phyloP scores from a whole-genome alignment of 164 flowering plant genomes.

The Tetracentron sinense region DNA sequence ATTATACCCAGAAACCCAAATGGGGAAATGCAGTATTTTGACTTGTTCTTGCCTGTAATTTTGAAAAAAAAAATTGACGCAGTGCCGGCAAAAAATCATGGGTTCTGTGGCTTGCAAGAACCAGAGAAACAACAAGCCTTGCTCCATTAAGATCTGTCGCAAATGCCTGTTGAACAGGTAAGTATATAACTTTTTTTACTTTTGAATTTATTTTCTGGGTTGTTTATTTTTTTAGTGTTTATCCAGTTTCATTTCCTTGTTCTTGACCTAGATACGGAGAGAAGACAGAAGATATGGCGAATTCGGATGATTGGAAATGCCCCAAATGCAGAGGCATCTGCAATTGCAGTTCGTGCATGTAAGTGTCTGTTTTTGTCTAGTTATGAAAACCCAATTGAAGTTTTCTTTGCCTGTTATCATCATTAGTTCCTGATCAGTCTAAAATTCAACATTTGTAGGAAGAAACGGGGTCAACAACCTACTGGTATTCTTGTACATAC shows the following conservation, averaged over 20 bases:
- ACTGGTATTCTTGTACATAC: slow-evolving; percentile 61
- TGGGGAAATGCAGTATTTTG: neutral
- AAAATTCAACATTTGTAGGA: slow-evolving; percentile 40
- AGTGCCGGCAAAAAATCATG: slow-evolving; percentile 89
- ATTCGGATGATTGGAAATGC: slow-evolving; percentile 57
- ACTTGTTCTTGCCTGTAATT: neutral
- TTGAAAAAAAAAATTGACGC: slow-evolving; percentile 6
- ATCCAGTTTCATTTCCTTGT: neutral
- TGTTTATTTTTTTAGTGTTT: no score
- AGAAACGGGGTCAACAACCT: slow-evolving; percentile 66
- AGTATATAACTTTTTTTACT: neutral
- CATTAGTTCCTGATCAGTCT: neutral
- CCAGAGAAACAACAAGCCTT: slow-evolving; percentile 32
- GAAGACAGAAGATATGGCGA: slow-evolving; percentile 55
- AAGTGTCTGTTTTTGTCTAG: slow-evolving; percentile 12
- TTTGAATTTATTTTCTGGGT: neutral
- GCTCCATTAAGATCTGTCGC: slow-evolving; percentile 54
- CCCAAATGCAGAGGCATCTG: slow-evolving; percentile 87
- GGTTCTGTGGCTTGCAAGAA: slow-evolving; percentile 60
- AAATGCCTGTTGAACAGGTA: slow-evolving; percentile 86
- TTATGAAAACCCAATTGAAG: neutral
- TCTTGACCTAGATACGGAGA: slow-evolving; percentile 66
- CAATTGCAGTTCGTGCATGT: slow-evolving; percentile 93
- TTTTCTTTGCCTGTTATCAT: neutral
- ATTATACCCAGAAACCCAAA: neutral